Percentiles rank a stretch among this genome's conserved stretches.
These are phyloP conservation scores for Triticum turgidum DNA, from an alignment of 176 grass and related monocot genomes.

Conservation along the genomic window DNA sequence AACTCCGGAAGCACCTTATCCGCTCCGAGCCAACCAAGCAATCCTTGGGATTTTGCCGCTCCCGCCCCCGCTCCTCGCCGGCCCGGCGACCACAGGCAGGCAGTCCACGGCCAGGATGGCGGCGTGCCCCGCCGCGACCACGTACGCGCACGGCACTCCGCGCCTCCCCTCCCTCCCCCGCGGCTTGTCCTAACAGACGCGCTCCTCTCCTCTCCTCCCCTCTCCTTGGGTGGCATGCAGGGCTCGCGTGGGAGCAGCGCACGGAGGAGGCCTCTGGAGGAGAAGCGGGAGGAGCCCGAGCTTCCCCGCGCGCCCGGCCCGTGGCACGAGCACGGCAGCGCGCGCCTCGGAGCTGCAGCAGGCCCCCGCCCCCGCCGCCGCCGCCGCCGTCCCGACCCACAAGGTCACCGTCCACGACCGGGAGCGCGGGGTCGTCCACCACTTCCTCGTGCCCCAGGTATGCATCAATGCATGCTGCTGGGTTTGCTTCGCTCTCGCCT, in stretches of 20 bases:
- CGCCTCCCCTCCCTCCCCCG: neutral
- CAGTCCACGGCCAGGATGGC: too few relatives aligned
- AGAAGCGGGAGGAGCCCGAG: neutral
- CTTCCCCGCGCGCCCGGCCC: neutral
- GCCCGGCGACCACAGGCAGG: too few relatives aligned
- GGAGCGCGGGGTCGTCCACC: slow-evolving; percentile 67
- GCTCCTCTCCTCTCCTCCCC: neutral
- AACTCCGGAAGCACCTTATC: slow-evolving; percentile 23
- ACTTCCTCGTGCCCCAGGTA: slow-evolving; percentile 96
- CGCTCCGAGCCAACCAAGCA: slow-evolving; percentile 13
- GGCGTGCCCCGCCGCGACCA: neutral
- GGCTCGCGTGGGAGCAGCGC: slow-evolving; percentile 31
- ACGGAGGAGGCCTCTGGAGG: slow-evolving; percentile 15
- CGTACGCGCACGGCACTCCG: slow-evolving; percentile 25
- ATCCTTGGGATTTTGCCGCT: neutral
- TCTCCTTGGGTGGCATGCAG: slow-evolving; percentile 3
- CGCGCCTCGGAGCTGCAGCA: slow-evolving; percentile 57
- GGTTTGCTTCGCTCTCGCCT: too few relatives aligned
- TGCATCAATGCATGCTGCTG: too few relatives aligned
- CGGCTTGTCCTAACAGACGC: neutral
- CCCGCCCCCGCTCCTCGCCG: neutral
- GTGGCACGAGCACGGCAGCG: neutral
- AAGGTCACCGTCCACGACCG: slow-evolving; percentile 92
- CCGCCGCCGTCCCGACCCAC: slow-evolving; percentile 42
- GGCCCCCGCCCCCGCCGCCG: neutral